Conservation (phyloP, 108 stramenopile species). For the Pseudonitzschia pungens region DNA sequence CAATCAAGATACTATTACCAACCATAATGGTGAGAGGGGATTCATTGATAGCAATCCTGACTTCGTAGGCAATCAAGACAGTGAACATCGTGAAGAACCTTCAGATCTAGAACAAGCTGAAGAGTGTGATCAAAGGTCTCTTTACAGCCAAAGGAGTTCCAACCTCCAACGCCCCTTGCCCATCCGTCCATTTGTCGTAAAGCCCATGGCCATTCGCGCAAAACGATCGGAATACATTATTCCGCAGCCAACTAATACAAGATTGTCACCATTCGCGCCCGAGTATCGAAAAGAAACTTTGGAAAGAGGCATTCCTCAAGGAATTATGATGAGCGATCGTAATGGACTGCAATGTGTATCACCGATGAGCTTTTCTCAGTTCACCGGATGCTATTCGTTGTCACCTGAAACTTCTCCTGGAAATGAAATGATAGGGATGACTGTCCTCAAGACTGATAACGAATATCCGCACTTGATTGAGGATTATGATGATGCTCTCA, state of each 20-base stretch:
- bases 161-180: background rate
- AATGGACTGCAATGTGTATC: background rate
- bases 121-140: background rate
- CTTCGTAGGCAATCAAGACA: slow-evolving; percentile 2
- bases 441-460: background rate
- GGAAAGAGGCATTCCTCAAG: slow-evolving; percentile 18
- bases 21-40: slow-evolving; percentile 2
- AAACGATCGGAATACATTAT: background rate
- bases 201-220: slow-evolving; percentile 27
- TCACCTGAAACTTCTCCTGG: background rate
- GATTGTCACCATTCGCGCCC: background rate
- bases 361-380: slow-evolving; percentile 28
- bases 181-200: slow-evolving; percentile 13
- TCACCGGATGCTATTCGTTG: background rate
- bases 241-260: background rate
- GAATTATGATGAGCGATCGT: background rate
- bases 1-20: background rate
- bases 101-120: background rate
- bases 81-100: background rate
- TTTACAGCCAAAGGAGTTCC: background rate
- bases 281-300: background rate
- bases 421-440: background rate
- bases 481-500: slow-evolving; percentile 8
- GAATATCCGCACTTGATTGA: slow-evolving; percentile 25
- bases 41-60: background rate